phyloP scores from a whole-genome alignment of 306 rosid genomes.

The Prunus mongolica region DNA sequence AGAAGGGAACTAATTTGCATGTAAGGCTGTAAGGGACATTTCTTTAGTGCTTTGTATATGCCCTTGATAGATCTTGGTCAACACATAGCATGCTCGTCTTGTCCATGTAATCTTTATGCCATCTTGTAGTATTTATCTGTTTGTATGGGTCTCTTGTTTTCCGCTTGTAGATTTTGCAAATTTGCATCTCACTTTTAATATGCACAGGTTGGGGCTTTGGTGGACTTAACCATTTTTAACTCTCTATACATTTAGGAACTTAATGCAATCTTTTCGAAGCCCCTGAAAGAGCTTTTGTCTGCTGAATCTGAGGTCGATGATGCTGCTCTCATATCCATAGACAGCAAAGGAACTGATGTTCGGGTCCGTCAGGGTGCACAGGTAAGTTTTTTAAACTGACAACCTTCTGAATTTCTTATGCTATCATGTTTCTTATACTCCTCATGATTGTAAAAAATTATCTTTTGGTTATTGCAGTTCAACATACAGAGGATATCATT shows the following conservation, averaged over 20 bases:
- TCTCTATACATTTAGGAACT: constrained; percentile 55
- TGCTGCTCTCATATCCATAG: constrained; percentile 95
- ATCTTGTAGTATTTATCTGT: background rate
- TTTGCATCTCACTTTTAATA: background rate
- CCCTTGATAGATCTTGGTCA: background rate
- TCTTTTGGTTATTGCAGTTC: constrained; percentile 51
- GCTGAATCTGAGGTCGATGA: constrained; percentile 89
- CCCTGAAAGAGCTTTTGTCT: constrained; percentile 76
- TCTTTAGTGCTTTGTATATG: background rate
- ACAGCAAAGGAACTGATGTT: constrained; percentile 91
- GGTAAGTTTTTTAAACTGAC: constrained; percentile 34
- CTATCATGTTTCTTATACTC: background rate
- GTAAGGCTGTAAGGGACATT: background rate
- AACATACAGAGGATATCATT: constrained; percentile 91
- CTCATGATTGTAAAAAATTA: background rate
- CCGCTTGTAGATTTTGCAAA: background rate
- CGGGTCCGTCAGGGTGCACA: constrained; percentile 99
- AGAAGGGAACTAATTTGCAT: background rate
- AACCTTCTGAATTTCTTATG: background rate
- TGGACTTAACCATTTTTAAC: constrained; percentile 8
- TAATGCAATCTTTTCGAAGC: constrained; percentile 93
- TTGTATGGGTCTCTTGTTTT: background rate
- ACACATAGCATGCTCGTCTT: background rate
- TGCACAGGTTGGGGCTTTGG: background rate
- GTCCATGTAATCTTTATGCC: background rate